Percentiles rank a stretch among this genome's conserved stretches.
phyloP scores from a whole-genome alignment of 2,329 filamentous ascomycete species.

The Nannizziopsis arthrosporioides region DNA sequence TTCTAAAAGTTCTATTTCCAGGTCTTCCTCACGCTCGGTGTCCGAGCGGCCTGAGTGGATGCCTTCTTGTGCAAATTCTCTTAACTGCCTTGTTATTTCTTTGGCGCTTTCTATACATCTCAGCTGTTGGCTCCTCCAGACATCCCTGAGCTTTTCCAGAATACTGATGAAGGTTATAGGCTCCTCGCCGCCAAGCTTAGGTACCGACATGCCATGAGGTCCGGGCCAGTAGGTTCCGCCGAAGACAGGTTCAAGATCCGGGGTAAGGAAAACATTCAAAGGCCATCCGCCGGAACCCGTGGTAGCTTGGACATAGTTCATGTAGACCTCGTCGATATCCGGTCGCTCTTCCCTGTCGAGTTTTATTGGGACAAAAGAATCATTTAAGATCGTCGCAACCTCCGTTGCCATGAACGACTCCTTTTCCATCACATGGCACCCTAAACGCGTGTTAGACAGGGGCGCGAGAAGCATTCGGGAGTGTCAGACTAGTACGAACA shows the following conservation, averaged over 20 bases:
- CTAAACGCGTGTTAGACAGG: slow-evolving; percentile 33
- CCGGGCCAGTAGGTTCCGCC: slow-evolving; percentile 94
- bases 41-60: slow-evolving; percentile 41
- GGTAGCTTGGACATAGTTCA: slow-evolving; percentile 95
- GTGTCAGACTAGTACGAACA: slow-evolving; percentile 46
- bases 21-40: slow-evolving; percentile 48
- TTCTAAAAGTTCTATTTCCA: slow-evolving; percentile 84
- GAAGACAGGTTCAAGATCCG: slow-evolving; percentile 84
- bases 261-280: slow-evolving; percentile 90
- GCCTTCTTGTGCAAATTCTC: slow-evolving; percentile 80
- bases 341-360: slow-evolving; percentile 89
- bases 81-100: slow-evolving; percentile 67
- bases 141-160: slow-evolving; percentile 59
- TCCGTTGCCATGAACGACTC: slow-evolving; percentile 81
- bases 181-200: slow-evolving; percentile 36
- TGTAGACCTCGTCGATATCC: slow-evolving; percentile 90
- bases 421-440: slow-evolving; percentile 80
- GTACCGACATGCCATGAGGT: slow-evolving; percentile 47
- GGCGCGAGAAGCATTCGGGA: background rate
- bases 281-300: slow-evolving; percentile 88
- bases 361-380: slow-evolving; percentile 79
- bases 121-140: slow-evolving; percentile 76
- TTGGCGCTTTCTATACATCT: slow-evolving; percentile 72
- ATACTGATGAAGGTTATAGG: slow-evolving; percentile 74
- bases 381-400: slow-evolving; percentile 71